A percentile compares a stretch with the other conserved stretches of the same genome.
Evolutionary conservation across 1,284 basidiomycete species (phyloP).

Genomic region (Ustilago sp.): DNA sequence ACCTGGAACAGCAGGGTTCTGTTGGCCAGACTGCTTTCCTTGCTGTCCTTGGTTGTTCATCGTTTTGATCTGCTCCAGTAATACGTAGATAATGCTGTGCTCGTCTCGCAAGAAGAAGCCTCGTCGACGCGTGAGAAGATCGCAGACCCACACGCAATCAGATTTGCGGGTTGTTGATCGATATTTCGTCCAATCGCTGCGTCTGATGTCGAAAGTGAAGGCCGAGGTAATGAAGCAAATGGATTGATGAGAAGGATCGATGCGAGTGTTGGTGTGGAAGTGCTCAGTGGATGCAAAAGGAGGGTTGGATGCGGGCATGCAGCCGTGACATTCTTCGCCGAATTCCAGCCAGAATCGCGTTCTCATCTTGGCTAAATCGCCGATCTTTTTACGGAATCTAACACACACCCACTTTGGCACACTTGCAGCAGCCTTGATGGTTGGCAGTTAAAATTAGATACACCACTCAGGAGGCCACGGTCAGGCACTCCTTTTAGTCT

Average conservation of each 20-base stretch:
- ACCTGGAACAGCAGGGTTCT: constrained; percentile 7
- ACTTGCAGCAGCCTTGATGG: neutral
- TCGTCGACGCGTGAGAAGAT: constrained; percentile 7
- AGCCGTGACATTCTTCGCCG: constrained; percentile 11
- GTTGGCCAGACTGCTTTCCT: constrained; percentile 30
- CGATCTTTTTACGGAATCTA: constrained; percentile 4
- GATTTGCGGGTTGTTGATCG: neutral
- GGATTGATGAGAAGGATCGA: neutral
- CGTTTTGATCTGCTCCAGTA: neutral
- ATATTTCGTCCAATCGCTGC: neutral
- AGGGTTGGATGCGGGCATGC: constrained; percentile 25
- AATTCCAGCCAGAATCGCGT: constrained; percentile 20
- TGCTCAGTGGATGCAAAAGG: constrained; percentile 6
- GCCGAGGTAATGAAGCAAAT: neutral
- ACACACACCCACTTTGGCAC: neutral
- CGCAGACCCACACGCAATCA: neutral
- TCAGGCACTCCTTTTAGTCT: too few species aligned
- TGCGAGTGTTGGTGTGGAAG: neutral
- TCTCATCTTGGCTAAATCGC: constrained; percentile 8
- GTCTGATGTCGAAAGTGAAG: neutral
- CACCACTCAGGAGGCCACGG: too few species aligned
- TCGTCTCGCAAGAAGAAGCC: neutral
- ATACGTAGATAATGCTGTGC: neutral
- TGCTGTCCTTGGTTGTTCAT: constrained; percentile 42
- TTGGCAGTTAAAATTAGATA: too few species aligned